A percentile compares a stretch with the other conserved stretches of the same genome.
phyloP scores from a whole-genome alignment of 768 basidiomycete genomes.

The Neoboletus subvelutipes region DNA sequence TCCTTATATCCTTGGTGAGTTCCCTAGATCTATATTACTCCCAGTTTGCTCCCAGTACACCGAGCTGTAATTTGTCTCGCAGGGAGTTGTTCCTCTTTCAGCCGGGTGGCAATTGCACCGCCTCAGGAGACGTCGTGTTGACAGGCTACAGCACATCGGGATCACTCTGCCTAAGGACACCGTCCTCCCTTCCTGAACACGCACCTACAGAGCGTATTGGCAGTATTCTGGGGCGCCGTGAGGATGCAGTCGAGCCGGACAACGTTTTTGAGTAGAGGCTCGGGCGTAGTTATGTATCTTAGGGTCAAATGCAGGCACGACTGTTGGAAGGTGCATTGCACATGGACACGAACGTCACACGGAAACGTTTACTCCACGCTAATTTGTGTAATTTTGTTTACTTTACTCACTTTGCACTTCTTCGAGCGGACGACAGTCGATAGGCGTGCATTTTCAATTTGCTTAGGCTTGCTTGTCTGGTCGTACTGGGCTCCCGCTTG shows the following conservation, averaged over 20 bases:
- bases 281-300: not conserved
- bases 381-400: constrained; percentile 2
- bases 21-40: constrained; percentile 16
- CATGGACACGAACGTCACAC: not conserved
- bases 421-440: not conserved
- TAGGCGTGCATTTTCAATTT: not conserved
- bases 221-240: constrained; percentile 70
- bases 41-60: not conserved
- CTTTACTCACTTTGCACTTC: not conserved
- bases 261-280: constrained; percentile 45
- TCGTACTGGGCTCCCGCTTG: not conserved
- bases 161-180: constrained; percentile 46
- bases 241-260: constrained; percentile 67
- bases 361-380: not conserved
- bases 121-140: constrained; percentile 52
- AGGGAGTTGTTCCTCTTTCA: constrained; percentile 61
- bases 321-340: not conserved
- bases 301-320: not conserved
- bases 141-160: constrained; percentile 40
- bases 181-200: constrained; percentile 10
- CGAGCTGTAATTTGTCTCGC: not conserved
- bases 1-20: constrained; percentile 63
- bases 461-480: not conserved
- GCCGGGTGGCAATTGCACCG: constrained; percentile 45
- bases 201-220: constrained; percentile 49